Percentiles rank a stretch among this genome's conserved stretches.
Conservation (phyloP, 2,329 filamentous ascomycete species). For the Cladophialophora immunda region DNA sequence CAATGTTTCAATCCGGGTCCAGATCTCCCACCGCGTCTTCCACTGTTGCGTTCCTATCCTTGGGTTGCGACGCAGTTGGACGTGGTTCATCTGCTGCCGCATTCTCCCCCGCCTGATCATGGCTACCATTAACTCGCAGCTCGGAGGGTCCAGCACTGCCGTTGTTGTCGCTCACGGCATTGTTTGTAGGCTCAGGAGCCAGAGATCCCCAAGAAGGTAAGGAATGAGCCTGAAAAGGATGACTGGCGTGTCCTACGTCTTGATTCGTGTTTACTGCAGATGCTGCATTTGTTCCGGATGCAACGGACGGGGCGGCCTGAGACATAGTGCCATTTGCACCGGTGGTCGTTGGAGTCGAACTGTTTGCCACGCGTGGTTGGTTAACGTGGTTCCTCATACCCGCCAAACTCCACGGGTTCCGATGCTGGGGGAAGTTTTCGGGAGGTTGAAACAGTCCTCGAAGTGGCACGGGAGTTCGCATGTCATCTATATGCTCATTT, state of each 20-base stretch:
- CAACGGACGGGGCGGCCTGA: not conserved
- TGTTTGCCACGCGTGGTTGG: not conserved
- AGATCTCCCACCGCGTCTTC: not conserved
- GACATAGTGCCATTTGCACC: not conserved
- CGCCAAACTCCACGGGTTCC: not conserved
- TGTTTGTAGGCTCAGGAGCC: not conserved
- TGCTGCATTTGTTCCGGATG: slow-evolving; percentile 8
- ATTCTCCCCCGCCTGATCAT: slow-evolving; percentile 16
- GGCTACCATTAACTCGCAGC: slow-evolving; percentile 16
- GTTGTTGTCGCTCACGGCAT: slow-evolving; percentile 4
- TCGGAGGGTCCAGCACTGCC: slow-evolving; percentile 5
- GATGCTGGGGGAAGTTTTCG: not conserved
- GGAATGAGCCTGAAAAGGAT: slow-evolving; percentile 2
- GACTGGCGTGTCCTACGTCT: not conserved
- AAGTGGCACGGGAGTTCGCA: not conserved
- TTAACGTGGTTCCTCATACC: not conserved
- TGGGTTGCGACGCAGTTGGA: slow-evolving; percentile 44
- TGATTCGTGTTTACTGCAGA: not conserved
- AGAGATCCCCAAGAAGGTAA: slow-evolving; percentile 31
- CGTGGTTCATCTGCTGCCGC: slow-evolving; percentile 11
- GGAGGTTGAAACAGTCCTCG: not conserved
- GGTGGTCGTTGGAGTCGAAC: not conserved
- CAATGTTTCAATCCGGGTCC: slow-evolving; percentile 4
- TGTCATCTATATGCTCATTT: not conserved
- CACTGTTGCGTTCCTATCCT: slow-evolving; percentile 47